These are phyloP conservation scores for Alternaria brassicae DNA, from an alignment of 2,329 filamentous ascomycete genomes.

Conservation along the genomic window DNA sequence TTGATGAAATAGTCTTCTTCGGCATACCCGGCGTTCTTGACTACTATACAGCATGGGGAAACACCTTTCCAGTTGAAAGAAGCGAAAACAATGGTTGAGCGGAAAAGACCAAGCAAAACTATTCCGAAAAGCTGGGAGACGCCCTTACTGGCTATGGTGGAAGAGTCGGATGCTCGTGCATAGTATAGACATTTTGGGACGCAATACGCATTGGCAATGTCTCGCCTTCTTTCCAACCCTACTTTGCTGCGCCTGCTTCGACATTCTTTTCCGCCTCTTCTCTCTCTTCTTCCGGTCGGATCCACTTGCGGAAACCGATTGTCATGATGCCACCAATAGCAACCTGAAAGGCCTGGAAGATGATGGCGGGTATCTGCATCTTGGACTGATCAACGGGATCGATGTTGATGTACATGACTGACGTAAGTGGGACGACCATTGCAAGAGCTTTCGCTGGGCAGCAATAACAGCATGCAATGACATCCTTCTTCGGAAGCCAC, in stretches of 20 bases:
- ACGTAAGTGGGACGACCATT: constrained; percentile 71
- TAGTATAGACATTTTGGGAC: not conserved
- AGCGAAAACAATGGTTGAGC: not conserved
- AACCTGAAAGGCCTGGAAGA: constrained; percentile 60
- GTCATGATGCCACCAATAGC: constrained; percentile 53
- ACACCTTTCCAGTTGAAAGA: not conserved
- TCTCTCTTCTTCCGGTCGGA: constrained; percentile 63
- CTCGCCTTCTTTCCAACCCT: not conserved
- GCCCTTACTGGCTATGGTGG: not conserved
- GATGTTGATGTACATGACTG: constrained; percentile 70
- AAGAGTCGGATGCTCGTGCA: not conserved
- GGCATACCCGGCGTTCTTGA: constrained; percentile 11
- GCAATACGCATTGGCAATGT: not conserved
- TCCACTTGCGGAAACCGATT: constrained; percentile 53
- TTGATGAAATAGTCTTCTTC: not conserved
- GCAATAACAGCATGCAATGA: constrained; percentile 75
- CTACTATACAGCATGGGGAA: constrained; percentile 6
- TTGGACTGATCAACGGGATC: constrained; percentile 63
- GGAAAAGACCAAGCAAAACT: not conserved
- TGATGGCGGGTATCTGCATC: constrained; percentile 68
- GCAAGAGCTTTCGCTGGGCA: constrained; percentile 76
- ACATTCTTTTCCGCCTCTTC: constrained; percentile 35
- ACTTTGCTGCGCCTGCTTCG: constrained; percentile 13
- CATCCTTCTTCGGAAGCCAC: constrained; percentile 66
- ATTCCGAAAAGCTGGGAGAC: not conserved